These are phyloP conservation scores for Pseudogymnoascus sp. DNA, from an alignment of 2,329 filamentous ascomycete species.

Conservation along the genomic window DNA sequence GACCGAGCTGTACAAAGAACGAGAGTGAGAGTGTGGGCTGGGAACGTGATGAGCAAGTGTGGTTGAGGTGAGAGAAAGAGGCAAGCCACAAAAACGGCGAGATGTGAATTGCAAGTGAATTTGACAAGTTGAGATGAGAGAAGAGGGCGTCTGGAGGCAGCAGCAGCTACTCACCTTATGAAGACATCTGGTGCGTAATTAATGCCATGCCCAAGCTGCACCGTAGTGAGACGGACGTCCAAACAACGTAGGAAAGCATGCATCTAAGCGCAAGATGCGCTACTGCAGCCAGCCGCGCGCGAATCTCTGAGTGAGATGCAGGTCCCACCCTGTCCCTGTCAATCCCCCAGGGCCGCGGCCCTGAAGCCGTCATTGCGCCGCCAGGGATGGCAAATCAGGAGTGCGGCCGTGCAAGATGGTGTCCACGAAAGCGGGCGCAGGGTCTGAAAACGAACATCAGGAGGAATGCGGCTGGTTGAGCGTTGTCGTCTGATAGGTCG, in stretches of 20 bases:
- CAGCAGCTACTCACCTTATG: conserved; percentile 6
- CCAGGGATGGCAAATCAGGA: background rate
- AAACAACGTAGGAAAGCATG: conserved; percentile 4
- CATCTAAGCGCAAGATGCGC: background rate
- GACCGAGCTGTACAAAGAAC: background rate
- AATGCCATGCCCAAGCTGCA: background rate
- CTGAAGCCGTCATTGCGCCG: conserved; percentile 71
- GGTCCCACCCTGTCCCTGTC: background rate
- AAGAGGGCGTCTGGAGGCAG: background rate
- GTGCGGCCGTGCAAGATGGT: background rate
- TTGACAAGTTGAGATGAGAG: background rate
- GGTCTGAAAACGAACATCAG: conserved; percentile 2
- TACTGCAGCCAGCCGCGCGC: conserved; percentile 6
- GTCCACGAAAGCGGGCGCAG: conserved; percentile 1
- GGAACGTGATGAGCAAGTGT: background rate
- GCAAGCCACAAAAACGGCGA: background rate
- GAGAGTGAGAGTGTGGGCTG: background rate
- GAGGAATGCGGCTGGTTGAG: background rate
- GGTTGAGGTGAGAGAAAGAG: background rate
- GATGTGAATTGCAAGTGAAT: background rate
- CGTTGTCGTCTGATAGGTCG: conserved; percentile 3
- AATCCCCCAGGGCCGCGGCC: conserved; percentile 32
- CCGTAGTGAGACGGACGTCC: background rate
- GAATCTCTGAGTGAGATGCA: background rate
- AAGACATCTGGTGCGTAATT: background rate